Conservation (phyloP, 2,329 filamentous ascomycete species). For the Cercospora brassicicola region DNA sequence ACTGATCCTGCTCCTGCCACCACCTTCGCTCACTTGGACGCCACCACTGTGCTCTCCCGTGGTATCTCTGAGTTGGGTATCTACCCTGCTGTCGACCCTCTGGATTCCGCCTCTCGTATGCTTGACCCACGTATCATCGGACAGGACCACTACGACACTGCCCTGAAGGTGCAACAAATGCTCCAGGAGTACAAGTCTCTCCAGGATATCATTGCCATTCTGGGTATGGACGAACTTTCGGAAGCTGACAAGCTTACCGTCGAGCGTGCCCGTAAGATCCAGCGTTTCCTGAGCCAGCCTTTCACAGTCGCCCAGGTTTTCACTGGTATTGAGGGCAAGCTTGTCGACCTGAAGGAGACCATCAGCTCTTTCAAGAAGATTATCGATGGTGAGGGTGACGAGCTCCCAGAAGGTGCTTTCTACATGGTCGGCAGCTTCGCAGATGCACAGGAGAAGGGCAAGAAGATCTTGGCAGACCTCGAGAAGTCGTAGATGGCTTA, state of each 20-base stretch:
- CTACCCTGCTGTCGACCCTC: slow-evolving; percentile 99
- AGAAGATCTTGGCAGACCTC: slow-evolving; percentile 98
- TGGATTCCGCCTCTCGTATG: slow-evolving; percentile 99
- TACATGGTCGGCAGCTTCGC: slow-evolving; percentile 99
- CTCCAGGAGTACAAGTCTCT: slow-evolving; percentile 99
- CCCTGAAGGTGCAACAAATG: slow-evolving; percentile 96
- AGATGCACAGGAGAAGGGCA: slow-evolving; percentile 91
- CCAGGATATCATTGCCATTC: slow-evolving; percentile 98
- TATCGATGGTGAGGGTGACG: slow-evolving; percentile 90
- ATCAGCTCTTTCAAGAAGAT: slow-evolving; percentile 97
- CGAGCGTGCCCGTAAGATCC: slow-evolving; percentile 99
- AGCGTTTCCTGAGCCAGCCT: slow-evolving; percentile 99
- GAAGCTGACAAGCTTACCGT: slow-evolving; percentile 99
- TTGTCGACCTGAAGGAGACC: slow-evolving; percentile 98
- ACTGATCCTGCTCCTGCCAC: slow-evolving; percentile 99
- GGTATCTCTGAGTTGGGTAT: slow-evolving; percentile 99
- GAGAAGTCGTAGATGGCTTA: slow-evolving; percentile 49
- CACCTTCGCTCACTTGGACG: slow-evolving; percentile 99
- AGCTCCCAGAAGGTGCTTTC: slow-evolving; percentile 89
- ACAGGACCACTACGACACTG: slow-evolving; percentile 94
- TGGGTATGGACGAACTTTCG: slow-evolving; percentile 99
- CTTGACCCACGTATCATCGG: slow-evolving; percentile 98
- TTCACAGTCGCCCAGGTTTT: slow-evolving; percentile 88
- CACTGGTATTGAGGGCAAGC: slow-evolving; percentile 92
- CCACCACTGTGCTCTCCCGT: slow-evolving; percentile 99